A percentile compares a stretch with the other conserved stretches of the same genome.
Evolutionary conservation across 495 filamentous ascomycete species (phyloP).

Genomic region (Penicillium coprophilum): DNA sequence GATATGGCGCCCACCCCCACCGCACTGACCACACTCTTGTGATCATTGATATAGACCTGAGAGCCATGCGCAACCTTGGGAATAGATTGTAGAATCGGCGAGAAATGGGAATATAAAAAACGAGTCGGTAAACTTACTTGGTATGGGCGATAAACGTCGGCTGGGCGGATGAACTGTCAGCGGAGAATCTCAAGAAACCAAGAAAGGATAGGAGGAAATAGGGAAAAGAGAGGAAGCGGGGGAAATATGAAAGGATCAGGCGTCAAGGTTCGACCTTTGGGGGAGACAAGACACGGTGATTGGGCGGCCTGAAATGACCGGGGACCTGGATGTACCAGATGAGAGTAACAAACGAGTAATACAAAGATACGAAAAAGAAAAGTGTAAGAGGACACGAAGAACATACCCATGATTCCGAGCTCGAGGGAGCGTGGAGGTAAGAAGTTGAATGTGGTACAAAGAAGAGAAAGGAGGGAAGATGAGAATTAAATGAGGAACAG

Average conservation of each 20-base stretch:
- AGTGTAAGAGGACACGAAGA: constrained; percentile 13
- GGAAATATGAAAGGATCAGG: constrained; percentile 28
- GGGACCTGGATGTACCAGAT: constrained; percentile 28
- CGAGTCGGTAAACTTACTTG: constrained; percentile 45
- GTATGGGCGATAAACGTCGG: constrained; percentile 57
- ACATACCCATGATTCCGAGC: constrained; percentile 34
- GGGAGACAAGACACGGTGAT: constrained; percentile 21
- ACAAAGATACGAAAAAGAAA: constrained; percentile 23
- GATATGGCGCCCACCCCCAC: constrained; percentile 17
- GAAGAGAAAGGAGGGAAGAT: constrained; percentile 17
- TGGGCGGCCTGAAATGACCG: constrained; percentile 25
- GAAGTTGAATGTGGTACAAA: constrained; percentile 11
- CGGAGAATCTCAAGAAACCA: constrained; percentile 28
- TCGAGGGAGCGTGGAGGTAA: constrained; percentile 11
- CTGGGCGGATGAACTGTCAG: constrained; percentile 29
- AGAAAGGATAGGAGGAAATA: constrained; percentile 17
- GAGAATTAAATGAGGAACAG: constrained; percentile 16
- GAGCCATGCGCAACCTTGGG: background rate
- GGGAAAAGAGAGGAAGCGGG: constrained; percentile 26
- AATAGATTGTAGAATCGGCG: constrained; percentile 5
- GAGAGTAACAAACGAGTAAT: constrained; percentile 27
- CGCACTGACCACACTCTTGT: constrained; percentile 30
- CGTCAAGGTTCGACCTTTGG: constrained; percentile 25
- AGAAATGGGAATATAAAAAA: constrained; percentile 1
- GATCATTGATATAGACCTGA: constrained; percentile 9